Base-by-base conservation (phyloP, 441 rosid species). In the Pelargonium australe region DNA sequence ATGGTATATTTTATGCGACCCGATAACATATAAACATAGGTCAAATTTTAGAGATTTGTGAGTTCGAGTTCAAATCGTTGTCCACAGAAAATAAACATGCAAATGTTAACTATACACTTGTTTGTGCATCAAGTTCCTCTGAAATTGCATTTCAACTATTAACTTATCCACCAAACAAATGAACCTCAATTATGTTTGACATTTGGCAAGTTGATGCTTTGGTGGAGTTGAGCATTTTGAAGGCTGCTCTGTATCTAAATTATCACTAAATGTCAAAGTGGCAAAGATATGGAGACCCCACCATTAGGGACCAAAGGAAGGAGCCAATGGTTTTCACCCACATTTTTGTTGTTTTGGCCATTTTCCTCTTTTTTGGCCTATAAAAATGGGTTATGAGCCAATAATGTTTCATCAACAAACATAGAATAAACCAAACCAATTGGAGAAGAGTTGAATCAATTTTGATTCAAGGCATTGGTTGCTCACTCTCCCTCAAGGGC, bases 401-500 rank as follows among this genome's bases (percentile, higher is more conserved):
- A 47, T 47, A 47, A 9, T 47, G 13, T 47, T 47, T 13, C 11
- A 47, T 47, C n/a, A 9, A 1, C n/a, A 3, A 47, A 8, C 53
- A 47, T 8, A 47, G 53, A 13, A 47, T 47, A 47, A 47, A 13
- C 53, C 53, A 47, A 47, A 47, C 53, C 53, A 47, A 47, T 47
- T 8, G 1, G 53, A 47, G n/a, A 13, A 47, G 11, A 47, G 53
- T 47, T 8, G 53, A 47, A 13, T 9, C n/a, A 13, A 47, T 3
- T 43, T 41, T 65, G 37, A 34, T 31, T 7, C 49, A 4, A 68
- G 70, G 23, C 64, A 53, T 55, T 17, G 49, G 11, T 16, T 68
- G 64, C 49, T 55, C 70, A 5, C 16, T 34, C 64, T 68, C 70
- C 70, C 51, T 55, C 70, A 55, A 68, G 63, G 70, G 51, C 64